Evolutionary conservation across 1,139 yeast species (phyloP).

Genomic region (Diutina siamensis): DNA sequence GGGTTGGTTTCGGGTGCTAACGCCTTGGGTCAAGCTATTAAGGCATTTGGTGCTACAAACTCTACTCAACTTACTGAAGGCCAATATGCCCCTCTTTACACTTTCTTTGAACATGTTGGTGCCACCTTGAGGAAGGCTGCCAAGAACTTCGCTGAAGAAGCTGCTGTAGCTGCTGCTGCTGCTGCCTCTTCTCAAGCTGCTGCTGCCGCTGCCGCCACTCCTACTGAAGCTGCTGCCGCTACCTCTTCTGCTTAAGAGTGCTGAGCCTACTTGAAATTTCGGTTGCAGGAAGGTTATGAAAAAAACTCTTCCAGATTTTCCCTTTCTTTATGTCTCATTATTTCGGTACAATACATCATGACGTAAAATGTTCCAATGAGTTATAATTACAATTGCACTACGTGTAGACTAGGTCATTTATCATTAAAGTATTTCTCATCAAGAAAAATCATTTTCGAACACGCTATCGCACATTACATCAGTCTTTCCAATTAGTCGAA

Average conservation of each 20-base stretch:
- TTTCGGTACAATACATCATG: background rate
- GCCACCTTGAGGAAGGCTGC: background rate
- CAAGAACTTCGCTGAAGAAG: background rate
- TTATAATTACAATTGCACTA: too few species aligned
- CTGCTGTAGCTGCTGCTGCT: background rate
- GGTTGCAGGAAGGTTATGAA: background rate
- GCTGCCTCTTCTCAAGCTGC: background rate
- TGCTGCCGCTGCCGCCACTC: background rate
- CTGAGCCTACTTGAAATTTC: background rate
- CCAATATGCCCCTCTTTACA: background rate
- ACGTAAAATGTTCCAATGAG: background rate
- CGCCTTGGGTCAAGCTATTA: background rate
- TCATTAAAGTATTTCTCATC: background rate
- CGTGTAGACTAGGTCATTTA: background rate
- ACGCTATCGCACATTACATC: slow-evolving; percentile 9
- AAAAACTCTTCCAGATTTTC: background rate
- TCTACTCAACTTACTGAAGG: too few species aligned
- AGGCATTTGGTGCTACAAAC: background rate
- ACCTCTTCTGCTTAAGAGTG: background rate
- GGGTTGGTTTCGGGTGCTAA: too few species aligned
- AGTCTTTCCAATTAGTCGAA: slow-evolving; percentile 10
- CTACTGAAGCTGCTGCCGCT: background rate
- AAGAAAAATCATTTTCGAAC: slow-evolving; percentile 7
- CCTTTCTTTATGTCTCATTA: background rate
- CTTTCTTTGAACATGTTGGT: background rate